Evolutionary conservation across 768 basidiomycete genomes (phyloP).

Genomic region (Tulasnella calospora): DNA sequence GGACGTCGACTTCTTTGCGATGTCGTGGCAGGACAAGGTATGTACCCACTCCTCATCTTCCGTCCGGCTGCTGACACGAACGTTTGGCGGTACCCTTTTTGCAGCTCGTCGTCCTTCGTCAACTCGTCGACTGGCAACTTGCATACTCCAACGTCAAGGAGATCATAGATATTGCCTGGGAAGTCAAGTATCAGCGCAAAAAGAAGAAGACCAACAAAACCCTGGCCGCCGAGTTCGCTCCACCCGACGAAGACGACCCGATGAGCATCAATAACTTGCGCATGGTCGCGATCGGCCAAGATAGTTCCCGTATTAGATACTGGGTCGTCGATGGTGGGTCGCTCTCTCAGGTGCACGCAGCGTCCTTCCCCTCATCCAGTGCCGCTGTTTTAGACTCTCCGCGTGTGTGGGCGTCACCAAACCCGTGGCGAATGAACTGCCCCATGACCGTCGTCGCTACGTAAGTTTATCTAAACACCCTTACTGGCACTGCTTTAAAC

Average conservation of each 20-base stretch:
- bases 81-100: slow-evolving; percentile 24
- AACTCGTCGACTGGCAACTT: slow-evolving; percentile 73
- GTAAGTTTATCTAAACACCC: not conserved
- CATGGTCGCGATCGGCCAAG: slow-evolving; percentile 70
- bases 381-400: slow-evolving; percentile 60
- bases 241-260: slow-evolving; percentile 53
- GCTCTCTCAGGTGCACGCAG: slow-evolving; percentile 36
- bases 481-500: not conserved
- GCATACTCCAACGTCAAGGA: slow-evolving; percentile 54
- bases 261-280: slow-evolving; percentile 60
- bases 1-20: slow-evolving; percentile 67
- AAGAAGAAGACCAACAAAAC: slow-evolving; percentile 62
- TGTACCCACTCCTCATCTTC: slow-evolving; percentile 34
- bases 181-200: slow-evolving; percentile 75
- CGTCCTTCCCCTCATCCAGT: not conserved
- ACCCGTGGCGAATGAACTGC: slow-evolving; percentile 83
- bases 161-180: slow-evolving; percentile 79
- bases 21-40: slow-evolving; percentile 81
- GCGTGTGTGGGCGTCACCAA: slow-evolving; percentile 74
- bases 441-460: slow-evolving; percentile 35
- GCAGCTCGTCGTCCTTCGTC: slow-evolving; percentile 75
- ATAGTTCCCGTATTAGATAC: slow-evolving; percentile 67
- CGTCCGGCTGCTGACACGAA: slow-evolving; percentile 30
- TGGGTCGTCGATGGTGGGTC: slow-evolving; percentile 87
- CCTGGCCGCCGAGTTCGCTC: slow-evolving; percentile 41